phyloP scores from a whole-genome alignment of 305 asterid genomes.

The Stenogyne calaminthoides region DNA sequence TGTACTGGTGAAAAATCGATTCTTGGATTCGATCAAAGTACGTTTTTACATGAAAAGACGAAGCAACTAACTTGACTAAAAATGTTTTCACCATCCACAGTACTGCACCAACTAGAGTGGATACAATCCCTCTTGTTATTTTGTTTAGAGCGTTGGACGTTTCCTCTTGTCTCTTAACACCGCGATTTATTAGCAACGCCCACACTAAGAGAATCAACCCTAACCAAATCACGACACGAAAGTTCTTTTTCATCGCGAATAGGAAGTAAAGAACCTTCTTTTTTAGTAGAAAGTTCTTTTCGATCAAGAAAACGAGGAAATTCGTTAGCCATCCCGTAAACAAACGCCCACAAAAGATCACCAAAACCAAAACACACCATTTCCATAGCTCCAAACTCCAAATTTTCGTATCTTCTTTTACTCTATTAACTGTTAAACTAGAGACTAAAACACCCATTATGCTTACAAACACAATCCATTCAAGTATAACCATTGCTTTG shows the following conservation, averaged over 20 bases:
- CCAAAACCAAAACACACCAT: slow-evolving; percentile 62
- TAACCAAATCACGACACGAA: slow-evolving; percentile 61
- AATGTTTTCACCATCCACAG: slow-evolving; percentile 78
- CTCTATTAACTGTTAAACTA: too few relatives aligned
- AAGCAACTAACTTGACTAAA: slow-evolving; percentile 58
- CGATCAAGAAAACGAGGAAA: slow-evolving; percentile 57
- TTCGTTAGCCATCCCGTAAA: slow-evolving; percentile 63
- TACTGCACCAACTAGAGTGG: slow-evolving; percentile 64
- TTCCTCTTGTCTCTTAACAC: slow-evolving; percentile 35
- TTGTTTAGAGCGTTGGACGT: slow-evolving; percentile 41
- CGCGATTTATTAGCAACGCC: slow-evolving; percentile 51
- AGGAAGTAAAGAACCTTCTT: slow-evolving; percentile 70
- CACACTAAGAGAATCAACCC: slow-evolving; percentile 61
- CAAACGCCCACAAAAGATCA: slow-evolving; percentile 67
- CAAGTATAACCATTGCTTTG: too few relatives aligned
- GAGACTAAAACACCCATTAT: too few relatives aligned
- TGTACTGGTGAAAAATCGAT: slow-evolving; percentile 67
- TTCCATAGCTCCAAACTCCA: slow-evolving; percentile 68
- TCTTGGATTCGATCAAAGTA: slow-evolving; percentile 71
- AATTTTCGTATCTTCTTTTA: not conserved
- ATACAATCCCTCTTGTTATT: slow-evolving; percentile 56
- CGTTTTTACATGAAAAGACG: slow-evolving; percentile 65
- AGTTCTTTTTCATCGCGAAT: slow-evolving; percentile 57
- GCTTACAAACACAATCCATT: too few relatives aligned
- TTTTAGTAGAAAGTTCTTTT: slow-evolving; percentile 58